Percentiles rank a stretch among this genome's conserved stretches.
Evolutionary conservation across 768 basidiomycete species (phyloP).

Genomic region (Xerocomus spinulosus): DNA sequence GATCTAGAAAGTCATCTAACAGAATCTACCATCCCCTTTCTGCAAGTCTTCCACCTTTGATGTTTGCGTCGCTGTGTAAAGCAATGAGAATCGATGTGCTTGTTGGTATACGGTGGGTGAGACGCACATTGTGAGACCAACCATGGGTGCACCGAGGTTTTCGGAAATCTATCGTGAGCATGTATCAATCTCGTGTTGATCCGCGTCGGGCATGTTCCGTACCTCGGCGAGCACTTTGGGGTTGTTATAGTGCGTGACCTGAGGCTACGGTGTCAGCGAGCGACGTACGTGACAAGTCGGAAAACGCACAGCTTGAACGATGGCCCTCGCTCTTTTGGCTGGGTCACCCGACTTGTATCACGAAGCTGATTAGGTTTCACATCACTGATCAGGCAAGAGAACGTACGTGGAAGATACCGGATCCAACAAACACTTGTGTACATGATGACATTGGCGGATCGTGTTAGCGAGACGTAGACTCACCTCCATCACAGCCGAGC

Average conservation of each 20-base stretch:
- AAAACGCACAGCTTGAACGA: constrained; percentile 84
- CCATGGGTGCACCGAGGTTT: constrained; percentile 88
- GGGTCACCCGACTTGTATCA: constrained; percentile 77
- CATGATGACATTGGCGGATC: neutral
- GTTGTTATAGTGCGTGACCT: constrained; percentile 95
- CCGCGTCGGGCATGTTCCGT: constrained; percentile 6
- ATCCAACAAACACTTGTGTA: constrained; percentile 86
- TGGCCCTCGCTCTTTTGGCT: constrained; percentile 88
- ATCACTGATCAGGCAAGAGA: neutral
- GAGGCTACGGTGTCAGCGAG: constrained; percentile 5
- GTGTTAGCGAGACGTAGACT: constrained; percentile 20
- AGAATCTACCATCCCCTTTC: constrained; percentile 57
- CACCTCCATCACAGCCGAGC: constrained; percentile 93
- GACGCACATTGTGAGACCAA: constrained; percentile 81
- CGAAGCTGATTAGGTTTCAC: constrained; percentile 1
- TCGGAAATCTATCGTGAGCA: constrained; percentile 56
- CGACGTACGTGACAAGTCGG: constrained; percentile 1
- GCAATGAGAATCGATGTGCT: neutral
- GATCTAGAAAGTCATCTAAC: constrained; percentile 11
- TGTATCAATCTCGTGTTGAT: neutral
- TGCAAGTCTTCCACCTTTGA: constrained; percentile 70
- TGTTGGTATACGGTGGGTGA: constrained; percentile 1
- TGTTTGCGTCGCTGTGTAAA: constrained; percentile 48
- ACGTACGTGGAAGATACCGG: constrained; percentile 90
- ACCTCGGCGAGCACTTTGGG: constrained; percentile 88